A percentile compares a stretch with the other conserved stretches of the same genome.
These are phyloP conservation scores for Fusarium zealandicum DNA, from an alignment of 2,329 filamentous ascomycete species.

Conservation along the genomic window DNA sequence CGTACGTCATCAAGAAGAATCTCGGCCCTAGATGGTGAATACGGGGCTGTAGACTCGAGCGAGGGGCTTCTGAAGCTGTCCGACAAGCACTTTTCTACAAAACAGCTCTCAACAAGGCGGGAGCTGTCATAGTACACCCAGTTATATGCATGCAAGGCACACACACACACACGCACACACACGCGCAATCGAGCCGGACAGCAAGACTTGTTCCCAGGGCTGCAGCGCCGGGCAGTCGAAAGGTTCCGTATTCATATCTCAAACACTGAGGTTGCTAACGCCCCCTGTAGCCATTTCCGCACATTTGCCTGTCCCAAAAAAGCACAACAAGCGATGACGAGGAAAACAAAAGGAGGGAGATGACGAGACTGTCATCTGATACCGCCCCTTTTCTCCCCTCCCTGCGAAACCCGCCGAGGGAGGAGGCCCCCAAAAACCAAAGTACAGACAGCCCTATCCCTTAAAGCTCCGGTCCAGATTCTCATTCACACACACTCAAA, in stretches of 20 bases:
- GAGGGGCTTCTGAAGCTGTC: neutral
- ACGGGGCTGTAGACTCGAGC: slow-evolving; percentile 9
- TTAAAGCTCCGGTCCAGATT: slow-evolving; percentile 26
- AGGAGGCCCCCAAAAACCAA: slow-evolving; percentile 19
- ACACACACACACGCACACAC: neutral
- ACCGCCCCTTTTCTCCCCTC: slow-evolving; percentile 18
- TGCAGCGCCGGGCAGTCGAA: slow-evolving; percentile 19
- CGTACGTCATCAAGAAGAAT: neutral
- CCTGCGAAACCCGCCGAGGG: slow-evolving; percentile 15
- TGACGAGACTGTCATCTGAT: slow-evolving; percentile 12
- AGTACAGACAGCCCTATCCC: slow-evolving; percentile 28
- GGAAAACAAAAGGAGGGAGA: slow-evolving; percentile 10
- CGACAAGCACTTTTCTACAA: neutral
- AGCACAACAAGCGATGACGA: slow-evolving; percentile 19
- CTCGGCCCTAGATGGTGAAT: slow-evolving; percentile 4
- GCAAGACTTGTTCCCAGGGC: slow-evolving; percentile 13
- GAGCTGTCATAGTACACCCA: neutral
- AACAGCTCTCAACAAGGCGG: slow-evolving; percentile 1
- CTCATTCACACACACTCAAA: slow-evolving; percentile 9
- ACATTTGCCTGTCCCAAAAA: slow-evolving; percentile 25
- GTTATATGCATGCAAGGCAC: slow-evolving; percentile 5
- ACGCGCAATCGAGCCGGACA: neutral
- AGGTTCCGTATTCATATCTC: slow-evolving; percentile 31
- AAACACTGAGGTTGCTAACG: slow-evolving; percentile 27
- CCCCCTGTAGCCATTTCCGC: slow-evolving; percentile 23